phyloP scores from a whole-genome alignment of 164 flowering plant genomes.

The Sedum album region DNA sequence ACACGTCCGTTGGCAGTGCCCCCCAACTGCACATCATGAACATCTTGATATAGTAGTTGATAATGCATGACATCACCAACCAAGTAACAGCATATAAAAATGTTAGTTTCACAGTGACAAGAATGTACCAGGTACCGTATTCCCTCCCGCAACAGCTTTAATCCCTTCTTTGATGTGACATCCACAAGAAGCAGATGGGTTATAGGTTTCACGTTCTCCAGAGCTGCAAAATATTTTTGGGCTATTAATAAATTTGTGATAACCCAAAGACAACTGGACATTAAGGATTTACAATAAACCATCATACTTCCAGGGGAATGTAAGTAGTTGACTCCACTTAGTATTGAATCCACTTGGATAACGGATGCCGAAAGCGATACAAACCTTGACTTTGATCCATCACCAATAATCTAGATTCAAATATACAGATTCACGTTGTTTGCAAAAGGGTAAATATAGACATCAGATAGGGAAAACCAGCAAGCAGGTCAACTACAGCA shows the following conservation, averaged over 20 bases:
- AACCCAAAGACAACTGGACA: neutral
- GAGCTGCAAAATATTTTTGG: slow-evolving; percentile 30
- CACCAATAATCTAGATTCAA: slow-evolving; percentile 52
- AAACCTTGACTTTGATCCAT: slow-evolving; percentile 55
- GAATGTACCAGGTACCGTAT: slow-evolving; percentile 66
- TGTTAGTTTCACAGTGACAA: neutral
- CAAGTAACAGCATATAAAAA: neutral
- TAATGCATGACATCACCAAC: neutral
- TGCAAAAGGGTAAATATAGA: neutral
- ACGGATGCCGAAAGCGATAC: slow-evolving; percentile 46
- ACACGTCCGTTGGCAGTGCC: slow-evolving; percentile 68
- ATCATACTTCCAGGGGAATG: slow-evolving; percentile 85
- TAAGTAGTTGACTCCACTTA: slow-evolving; percentile 62
- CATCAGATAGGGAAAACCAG: neutral
- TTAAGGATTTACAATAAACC: neutral
- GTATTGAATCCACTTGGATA: slow-evolving; percentile 42
- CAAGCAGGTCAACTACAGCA: neutral
- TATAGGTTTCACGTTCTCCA: slow-evolving; percentile 85
- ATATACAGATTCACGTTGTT: slow-evolving; percentile 6
- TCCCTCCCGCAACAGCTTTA: slow-evolving; percentile 77
- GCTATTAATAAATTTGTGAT: neutral
- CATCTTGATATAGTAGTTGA: neutral
- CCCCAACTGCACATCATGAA: slow-evolving; percentile 37
- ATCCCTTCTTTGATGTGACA: slow-evolving; percentile 58
- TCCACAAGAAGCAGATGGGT: slow-evolving; percentile 83